phyloP scores from a whole-genome alignment of 768 basidiomycete genomes.

The Guyanaporus albipodus region DNA sequence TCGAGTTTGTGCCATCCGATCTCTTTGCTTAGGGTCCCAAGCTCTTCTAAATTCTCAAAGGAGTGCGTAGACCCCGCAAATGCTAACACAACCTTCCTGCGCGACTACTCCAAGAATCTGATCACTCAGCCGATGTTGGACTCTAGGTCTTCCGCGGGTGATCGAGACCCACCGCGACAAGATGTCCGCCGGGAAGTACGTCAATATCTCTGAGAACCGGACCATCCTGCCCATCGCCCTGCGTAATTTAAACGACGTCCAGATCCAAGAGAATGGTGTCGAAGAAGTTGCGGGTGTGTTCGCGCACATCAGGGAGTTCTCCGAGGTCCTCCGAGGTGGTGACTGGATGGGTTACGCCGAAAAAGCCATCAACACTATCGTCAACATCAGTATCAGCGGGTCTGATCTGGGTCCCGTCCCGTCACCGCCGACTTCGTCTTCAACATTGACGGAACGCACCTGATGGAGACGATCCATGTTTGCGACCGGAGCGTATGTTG shows the following conservation, averaged over 20 bases:
- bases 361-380: conserved; percentile 88
- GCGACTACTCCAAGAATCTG: conserved; percentile 97
- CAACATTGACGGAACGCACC: conserved; percentile 97
- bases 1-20: conserved; percentile 81
- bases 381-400: conserved; percentile 99
- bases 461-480: conserved; percentile 78
- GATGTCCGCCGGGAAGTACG: conserved; percentile 95
- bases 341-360: conserved; percentile 97
- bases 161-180: conserved; percentile 85
- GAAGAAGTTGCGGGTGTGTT: conserved; percentile 81
- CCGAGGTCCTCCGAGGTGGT: conserved; percentile 78
- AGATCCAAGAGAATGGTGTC: conserved; percentile 76
- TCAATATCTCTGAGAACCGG: conserved; percentile 98
- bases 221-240: conserved; percentile 95
- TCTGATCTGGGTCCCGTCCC: conserved; percentile 98
- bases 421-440: conserved; percentile 90
- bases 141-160: conserved; percentile 73
- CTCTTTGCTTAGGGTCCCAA: conserved; percentile 86
- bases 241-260: conserved; percentile 72
- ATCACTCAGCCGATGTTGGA: conserved; percentile 82
- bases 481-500: conserved; percentile 88
- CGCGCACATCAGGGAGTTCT: conserved; percentile 88
- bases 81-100: conserved; percentile 73
- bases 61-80: conserved; percentile 67
- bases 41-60: conserved; percentile 80